Base-by-base conservation (phyloP, 2,329 filamentous ascomycete species). In the Penicillium sp. region DNA sequence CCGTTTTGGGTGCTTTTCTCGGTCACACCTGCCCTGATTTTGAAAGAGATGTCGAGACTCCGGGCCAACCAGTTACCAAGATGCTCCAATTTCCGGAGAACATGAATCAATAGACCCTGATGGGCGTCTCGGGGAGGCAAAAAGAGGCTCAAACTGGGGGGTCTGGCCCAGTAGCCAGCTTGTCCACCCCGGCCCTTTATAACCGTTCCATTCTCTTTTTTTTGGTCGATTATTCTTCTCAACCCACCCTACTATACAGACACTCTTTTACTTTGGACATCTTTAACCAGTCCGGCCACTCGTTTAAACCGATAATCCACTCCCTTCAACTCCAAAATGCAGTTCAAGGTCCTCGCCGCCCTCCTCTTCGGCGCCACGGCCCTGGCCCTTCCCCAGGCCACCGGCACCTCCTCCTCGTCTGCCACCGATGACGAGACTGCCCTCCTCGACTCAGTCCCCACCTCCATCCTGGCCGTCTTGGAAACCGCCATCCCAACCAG, bases 401-500 rank as follows among this genome's bases (percentile, higher is more conserved):
- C 53, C 17, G 38, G 51, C 41, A 35, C 55, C 10, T 12, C 22
- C 4, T 49, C 41, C 20, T 22, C 28, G 6, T 4, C 28, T 8
- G 4, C 38, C 11, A 41, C 20, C 4, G 12, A 2, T 20, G 51
- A 60, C 37, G 53, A 48, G 7, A 6, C 51, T n/a, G 47, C 22
- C 55, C 58, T 59, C 17, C 34, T 56, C 35, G 2, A 10, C 25
- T 45, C 57, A 31, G 17, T 67, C 15, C 65, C 66, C 11, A 54
- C 12, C 53, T 68, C 69, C 20, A 67, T 73, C 52, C 42, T 71
- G 22, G 54, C 60, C 1, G 65, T 69, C 8, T 52, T 73, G 39
- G 67, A 59, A 42, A 73, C 71, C 14, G 69, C 67, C 20, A 60
- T 73, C 14, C 71, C 71, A 1, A 37, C 55, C 15, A 62, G 62